Evolutionary conservation across 805 yeast species (phyloP).

Genomic region (Metschnikowia aberdeeniae): DNA sequence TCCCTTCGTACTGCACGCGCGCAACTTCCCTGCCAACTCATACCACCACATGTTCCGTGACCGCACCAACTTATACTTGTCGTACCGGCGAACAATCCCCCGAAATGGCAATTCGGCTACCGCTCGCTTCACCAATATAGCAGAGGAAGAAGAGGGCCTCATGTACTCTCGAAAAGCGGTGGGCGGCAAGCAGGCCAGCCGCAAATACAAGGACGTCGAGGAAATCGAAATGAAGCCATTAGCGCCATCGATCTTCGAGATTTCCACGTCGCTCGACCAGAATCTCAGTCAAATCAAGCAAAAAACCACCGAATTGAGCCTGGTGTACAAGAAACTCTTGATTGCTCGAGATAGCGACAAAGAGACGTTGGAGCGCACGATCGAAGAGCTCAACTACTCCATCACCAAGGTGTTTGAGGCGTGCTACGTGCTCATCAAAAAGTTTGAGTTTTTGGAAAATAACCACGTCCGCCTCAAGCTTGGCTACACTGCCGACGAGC

Average conservation of each 20-base stretch:
- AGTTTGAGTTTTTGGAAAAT: slow-evolving; percentile 44
- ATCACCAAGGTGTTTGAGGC: slow-evolving; percentile 75
- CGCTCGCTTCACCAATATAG: slow-evolving; percentile 34
- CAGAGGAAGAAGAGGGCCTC: slow-evolving; percentile 60
- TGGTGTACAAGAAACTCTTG: slow-evolving; percentile 73
- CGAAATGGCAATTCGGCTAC: slow-evolving; percentile 34
- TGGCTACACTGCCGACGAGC: slow-evolving; percentile 43
- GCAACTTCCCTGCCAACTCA: neutral
- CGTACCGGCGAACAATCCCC: slow-evolving; percentile 87
- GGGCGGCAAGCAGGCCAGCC: neutral
- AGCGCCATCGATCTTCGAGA: slow-evolving; percentile 77
- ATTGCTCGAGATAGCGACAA: slow-evolving; percentile 88
- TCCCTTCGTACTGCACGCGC: neutral
- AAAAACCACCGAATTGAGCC: slow-evolving; percentile 57
- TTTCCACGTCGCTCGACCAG: slow-evolving; percentile 67
- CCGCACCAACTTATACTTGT: slow-evolving; percentile 84
- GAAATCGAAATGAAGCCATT: slow-evolving; percentile 59
- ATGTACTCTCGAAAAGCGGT: slow-evolving; percentile 31
- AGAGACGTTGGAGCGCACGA: slow-evolving; percentile 65
- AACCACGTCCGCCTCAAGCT: slow-evolving; percentile 41
- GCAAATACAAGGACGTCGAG: slow-evolving; percentile 16
- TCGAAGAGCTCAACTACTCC: slow-evolving; percentile 70
- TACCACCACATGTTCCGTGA: slow-evolving; percentile 70
- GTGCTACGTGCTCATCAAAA: slow-evolving; percentile 73
- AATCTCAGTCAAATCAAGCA: slow-evolving; percentile 48